These are phyloP conservation scores for Corniculantispora saksenae DNA, from an alignment of 2,329 filamentous ascomycete species.

Conservation along the genomic window DNA sequence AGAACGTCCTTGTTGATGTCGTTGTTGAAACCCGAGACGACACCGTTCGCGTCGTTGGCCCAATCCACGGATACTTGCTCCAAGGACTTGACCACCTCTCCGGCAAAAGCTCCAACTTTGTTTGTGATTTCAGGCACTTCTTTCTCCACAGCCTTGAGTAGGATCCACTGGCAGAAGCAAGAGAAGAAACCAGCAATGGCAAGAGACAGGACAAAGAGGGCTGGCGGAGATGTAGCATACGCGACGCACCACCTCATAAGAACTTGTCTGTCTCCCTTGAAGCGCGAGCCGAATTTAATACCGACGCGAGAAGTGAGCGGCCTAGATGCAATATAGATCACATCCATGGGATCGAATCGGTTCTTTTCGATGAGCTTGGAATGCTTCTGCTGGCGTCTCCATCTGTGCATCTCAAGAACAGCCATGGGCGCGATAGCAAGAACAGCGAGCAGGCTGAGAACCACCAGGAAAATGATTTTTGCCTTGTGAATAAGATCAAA, in stretches of 20 bases:
- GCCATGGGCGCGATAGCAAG: constrained; percentile 77
- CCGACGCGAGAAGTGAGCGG: constrained; percentile 74
- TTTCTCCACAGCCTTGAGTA: constrained; percentile 72
- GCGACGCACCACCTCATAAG: constrained; percentile 81
- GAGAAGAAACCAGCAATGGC: constrained; percentile 80
- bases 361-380: constrained; percentile 65
- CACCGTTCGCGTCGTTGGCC: constrained; percentile 74
- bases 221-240: constrained; percentile 82
- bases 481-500: constrained; percentile 66
- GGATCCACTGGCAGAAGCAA: constrained; percentile 77
- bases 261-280: constrained; percentile 67
- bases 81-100: constrained; percentile 71
- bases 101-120: constrained; percentile 78
- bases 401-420: constrained; percentile 76
- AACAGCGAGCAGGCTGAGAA: constrained; percentile 71
- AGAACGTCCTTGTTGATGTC: constrained; percentile 85
- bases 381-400: constrained; percentile 70
- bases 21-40: constrained; percentile 68
- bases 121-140: constrained; percentile 73
- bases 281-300: constrained; percentile 66
- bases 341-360: constrained; percentile 78
- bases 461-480: constrained; percentile 73
- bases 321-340: constrained; percentile 82
- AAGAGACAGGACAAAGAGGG: constrained; percentile 82
- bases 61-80: constrained; percentile 73